Evolutionary conservation across 164 flowering plant species (phyloP).

Genomic region (Platanus orientalis): DNA sequence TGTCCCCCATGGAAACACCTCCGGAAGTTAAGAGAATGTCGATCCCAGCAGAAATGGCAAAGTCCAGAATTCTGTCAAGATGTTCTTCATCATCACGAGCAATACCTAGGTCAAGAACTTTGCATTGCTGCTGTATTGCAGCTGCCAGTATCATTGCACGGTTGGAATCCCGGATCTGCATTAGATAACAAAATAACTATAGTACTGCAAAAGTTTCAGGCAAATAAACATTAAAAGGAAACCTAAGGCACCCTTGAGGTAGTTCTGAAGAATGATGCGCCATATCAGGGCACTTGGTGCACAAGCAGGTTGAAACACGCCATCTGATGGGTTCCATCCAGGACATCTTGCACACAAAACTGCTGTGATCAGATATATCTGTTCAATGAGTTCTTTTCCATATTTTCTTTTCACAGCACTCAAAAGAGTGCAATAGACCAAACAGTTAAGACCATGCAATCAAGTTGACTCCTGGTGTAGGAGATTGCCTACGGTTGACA

Average conservation of each 20-base stretch:
- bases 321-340: neutral
- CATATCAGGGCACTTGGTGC: too few relatives aligned
- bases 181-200: constrained; percentile 6
- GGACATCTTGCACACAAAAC: neutral
- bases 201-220: too few relatives aligned
- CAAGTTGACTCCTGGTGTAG: neutral
- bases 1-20: constrained; percentile 99
- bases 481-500: too few relatives aligned
- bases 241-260: too few relatives aligned
- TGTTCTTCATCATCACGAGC: constrained; percentile 72
- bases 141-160: constrained; percentile 90
- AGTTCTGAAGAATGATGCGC: too few relatives aligned
- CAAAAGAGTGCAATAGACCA: neutral
- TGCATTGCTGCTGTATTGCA: constrained; percentile 66
- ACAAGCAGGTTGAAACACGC: too few relatives aligned
- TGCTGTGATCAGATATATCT: too few relatives aligned
- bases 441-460: neutral
- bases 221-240: neutral
- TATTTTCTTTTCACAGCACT: neutral
- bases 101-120: constrained; percentile 84
- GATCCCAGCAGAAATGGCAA: constrained; percentile 54
- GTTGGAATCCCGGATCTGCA: constrained; percentile 95
- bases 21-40: constrained; percentile 86
- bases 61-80: constrained; percentile 51
- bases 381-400: too few relatives aligned